Conservation (phyloP, 176 grass and related monocot species). For the Avena eriantha region DNA sequence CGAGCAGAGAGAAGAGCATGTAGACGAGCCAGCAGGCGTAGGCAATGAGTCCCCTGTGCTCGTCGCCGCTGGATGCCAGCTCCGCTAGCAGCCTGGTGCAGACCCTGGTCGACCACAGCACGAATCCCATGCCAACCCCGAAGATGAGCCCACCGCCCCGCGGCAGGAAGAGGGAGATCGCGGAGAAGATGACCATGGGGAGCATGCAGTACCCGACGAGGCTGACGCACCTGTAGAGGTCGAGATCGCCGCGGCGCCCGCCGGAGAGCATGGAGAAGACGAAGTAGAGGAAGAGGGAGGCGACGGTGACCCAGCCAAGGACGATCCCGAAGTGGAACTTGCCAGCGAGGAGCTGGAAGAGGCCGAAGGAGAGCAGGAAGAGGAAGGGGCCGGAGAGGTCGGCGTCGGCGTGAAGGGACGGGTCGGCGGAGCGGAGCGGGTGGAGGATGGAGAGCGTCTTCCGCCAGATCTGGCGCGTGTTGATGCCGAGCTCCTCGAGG, state of each 20-base stretch:
- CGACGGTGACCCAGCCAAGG: conserved; percentile 90
- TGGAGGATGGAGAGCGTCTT: conserved; percentile 93
- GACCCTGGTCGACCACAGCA: conserved; percentile 90
- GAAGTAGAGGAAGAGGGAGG: conserved; percentile 89
- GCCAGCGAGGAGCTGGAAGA: conserved; percentile 93
- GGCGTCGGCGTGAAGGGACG: conserved; percentile 78
- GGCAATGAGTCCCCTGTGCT: conserved; percentile 77
- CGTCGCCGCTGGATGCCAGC: conserved; percentile 85
- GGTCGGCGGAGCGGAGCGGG: conserved; percentile 77
- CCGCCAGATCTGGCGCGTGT: conserved; percentile 97
- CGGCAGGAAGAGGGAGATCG: conserved; percentile 82
- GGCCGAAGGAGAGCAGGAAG: conserved; percentile 87
- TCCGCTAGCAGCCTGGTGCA: conserved; percentile 84
- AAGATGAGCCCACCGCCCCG: conserved; percentile 76
- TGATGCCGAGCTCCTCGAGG: conserved; percentile 98
- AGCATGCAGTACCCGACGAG: conserved; percentile 96
- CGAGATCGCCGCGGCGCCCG: conserved; percentile 77
- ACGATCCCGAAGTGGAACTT: conserved; percentile 98
- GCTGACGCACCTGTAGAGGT: conserved; percentile 89
- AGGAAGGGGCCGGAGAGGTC: conserved; percentile 93
- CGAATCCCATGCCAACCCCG: conserved; percentile 72
- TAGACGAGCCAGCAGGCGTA: conserved; percentile 95
- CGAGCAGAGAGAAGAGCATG: conserved; percentile 93
- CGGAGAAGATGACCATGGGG: conserved; percentile 98
- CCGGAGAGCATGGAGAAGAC: conserved; percentile 87